Evolutionary conservation across 2,329 filamentous ascomycete genomes (phyloP).

Genomic region (Monosporascus sp.): DNA sequence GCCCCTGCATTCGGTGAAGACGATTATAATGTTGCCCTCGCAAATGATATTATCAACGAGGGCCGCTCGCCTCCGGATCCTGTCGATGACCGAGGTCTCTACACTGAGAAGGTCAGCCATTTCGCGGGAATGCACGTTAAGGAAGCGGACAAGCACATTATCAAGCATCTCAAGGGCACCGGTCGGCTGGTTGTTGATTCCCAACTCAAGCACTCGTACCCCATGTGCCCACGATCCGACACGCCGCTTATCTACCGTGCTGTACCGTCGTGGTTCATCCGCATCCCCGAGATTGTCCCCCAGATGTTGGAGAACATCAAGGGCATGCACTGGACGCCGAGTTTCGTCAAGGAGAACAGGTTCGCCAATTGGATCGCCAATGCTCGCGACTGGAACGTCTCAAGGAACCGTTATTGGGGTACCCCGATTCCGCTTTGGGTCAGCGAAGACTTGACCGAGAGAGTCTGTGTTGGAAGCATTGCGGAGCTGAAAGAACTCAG

Average conservation of each 20-base stretch:
- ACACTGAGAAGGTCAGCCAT: conserved; percentile 70
- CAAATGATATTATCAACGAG: conserved; percentile 71
- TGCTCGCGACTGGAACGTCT: conserved; percentile 93
- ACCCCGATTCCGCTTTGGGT: conserved; percentile 90
- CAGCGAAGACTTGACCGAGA: conserved; percentile 81
- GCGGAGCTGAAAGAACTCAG: conserved; percentile 79
- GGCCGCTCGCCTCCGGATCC: conserved; percentile 80
- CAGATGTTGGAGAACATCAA: conserved; percentile 89
- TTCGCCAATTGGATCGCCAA: conserved; percentile 90
- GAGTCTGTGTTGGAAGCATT: conserved; percentile 79
- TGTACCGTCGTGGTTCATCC: conserved; percentile 92
- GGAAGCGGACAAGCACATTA: conserved; percentile 85
- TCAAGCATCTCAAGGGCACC: conserved; percentile 75
- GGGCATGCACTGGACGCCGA: conserved; percentile 85
- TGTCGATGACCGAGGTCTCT: conserved; percentile 77
- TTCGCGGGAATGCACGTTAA: conserved; percentile 89
- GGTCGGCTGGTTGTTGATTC: conserved; percentile 79
- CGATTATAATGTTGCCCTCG: conserved; percentile 80
- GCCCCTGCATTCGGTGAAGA: conserved; percentile 92
- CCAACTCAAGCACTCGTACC: conserved; percentile 85
- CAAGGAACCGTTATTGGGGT: conserved; percentile 91
- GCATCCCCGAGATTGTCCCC: conserved; percentile 75
- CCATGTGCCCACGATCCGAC: conserved; percentile 92
- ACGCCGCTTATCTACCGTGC: conserved; percentile 90
- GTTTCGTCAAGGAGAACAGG: conserved; percentile 82